Conservation (phyloP, 2,329 filamentous ascomycete genomes). For the Hypoxylon sp. region DNA sequence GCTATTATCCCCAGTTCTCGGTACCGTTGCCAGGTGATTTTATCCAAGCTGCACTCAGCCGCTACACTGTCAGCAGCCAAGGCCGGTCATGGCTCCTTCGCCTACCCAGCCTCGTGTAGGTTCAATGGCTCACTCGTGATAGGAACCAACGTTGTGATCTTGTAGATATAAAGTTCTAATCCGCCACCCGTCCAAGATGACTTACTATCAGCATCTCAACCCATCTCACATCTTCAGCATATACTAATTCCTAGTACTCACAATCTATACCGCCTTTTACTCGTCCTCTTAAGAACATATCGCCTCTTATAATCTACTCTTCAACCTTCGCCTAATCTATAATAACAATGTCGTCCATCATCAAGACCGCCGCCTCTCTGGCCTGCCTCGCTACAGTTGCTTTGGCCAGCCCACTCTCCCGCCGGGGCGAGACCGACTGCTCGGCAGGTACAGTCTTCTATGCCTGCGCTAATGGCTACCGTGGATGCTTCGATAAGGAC, state of each 20-base stretch:
- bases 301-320: conserved; percentile 9
- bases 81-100: conserved; percentile 27
- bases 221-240: conserved; percentile 23
- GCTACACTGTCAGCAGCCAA: conserved; percentile 35
- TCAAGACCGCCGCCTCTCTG: conserved; percentile 36
- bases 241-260: conserved; percentile 22
- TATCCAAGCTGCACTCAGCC: conserved; percentile 32
- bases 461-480: conserved; percentile 39
- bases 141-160: conserved; percentile 18
- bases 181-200: conserved; percentile 11
- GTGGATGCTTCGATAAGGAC: conserved; percentile 34
- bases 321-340: conserved; percentile 9
- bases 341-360: conserved; percentile 36
- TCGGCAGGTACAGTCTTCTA: conserved; percentile 27
- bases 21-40: conserved; percentile 13
- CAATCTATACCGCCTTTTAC: conserved; percentile 2
- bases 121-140: conserved; percentile 7
- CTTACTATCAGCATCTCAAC: conserved; percentile 31
- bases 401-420: conserved; percentile 27
- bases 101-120: conserved; percentile 16
- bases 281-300: neutral
- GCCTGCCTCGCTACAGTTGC: conserved; percentile 33
- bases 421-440: conserved; percentile 30
- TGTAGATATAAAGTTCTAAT: conserved; percentile 33
- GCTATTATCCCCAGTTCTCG: conserved; percentile 2